Evolutionary conservation across 2,329 filamentous ascomycete genomes (phyloP), one percentile per base, ranked within the genome.

Genomic region (Ophiostoma sp.): DNA sequence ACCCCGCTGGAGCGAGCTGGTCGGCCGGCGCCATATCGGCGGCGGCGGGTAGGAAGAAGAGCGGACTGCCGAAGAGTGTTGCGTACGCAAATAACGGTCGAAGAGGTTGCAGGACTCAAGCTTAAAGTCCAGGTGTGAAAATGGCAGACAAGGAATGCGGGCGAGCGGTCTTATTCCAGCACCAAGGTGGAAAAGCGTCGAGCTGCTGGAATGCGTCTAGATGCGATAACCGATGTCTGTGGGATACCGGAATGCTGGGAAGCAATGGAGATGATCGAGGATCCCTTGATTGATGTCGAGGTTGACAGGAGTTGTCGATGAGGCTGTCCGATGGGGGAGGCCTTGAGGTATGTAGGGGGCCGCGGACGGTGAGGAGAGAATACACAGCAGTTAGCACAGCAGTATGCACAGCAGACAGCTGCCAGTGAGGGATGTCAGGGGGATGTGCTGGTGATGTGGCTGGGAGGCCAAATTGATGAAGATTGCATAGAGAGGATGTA

Each of bases 1-100:
- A 87, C 75, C 91, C 91, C 65, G 91, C 84, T 72, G 89, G 83
- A 72, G 89, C 89, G 74, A 90, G 82, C 74, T 80, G 79, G 75
- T 85, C 81, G 76, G 82, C 78, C 80, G 85, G 82, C 81, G 85
- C 85, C 85, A 88, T 87, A 76, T 75, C 77, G 82, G 82, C 83
- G 80, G 74, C 78, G 76, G 70, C 68, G 68, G 66, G 42, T 63
- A 14, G 60, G 4, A 63, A 12, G 7, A 66, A 41, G 12, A 67
- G 49, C 42, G 52, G 49, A 55, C 36, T 44, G 65, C 14, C 16
- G 45, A 7, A 27, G 47, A 14, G 7, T 64, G 42, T 11, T 36
- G 63, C 9, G 18, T 36, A 44, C 6, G 41, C 63, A 36, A 18
- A 18, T 16, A 8, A 40, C 8, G 16, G 60, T 16, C 60, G 60